Evolutionary conservation across 306 rosid genomes (phyloP), one percentile per base, ranked within the genome.

Genomic region (Mimosa pudica): DNA sequence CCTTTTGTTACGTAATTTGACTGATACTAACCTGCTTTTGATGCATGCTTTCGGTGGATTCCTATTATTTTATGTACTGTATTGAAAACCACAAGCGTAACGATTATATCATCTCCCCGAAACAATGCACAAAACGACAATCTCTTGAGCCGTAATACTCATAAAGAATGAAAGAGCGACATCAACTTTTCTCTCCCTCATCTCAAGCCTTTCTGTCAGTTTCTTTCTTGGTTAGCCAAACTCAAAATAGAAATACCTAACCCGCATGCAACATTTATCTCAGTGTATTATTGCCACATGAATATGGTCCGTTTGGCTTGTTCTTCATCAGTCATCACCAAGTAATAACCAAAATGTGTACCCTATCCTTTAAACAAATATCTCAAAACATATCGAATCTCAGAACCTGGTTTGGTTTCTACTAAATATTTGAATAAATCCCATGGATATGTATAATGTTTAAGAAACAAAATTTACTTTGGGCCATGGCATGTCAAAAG

Each of bases 21-120:
- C 14, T 3, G 24, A 60, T 60, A 20, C 36, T 1, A 24, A 3
- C 14, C 24, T 14, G 13, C 73, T 62, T 79, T 77, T 20, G 57
- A 20, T 41, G 0, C 30, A 71, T 10, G 30, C 84, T 79, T 82
- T 85, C 71, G 66, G 82, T 72, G 65, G 46, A 62, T 46, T 41
- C 5, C 42, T 38, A 38, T 38, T 38, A 2, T 38, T 38, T 38
- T 38, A 24, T 24, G 30, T 24, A 24, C 30, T 24, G 30, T 24
- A 24, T 81, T 82, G 24, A 18, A 57, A 55, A 79, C 49, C 62
- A n/a, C 10, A 48, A 11, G 6, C 60, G 55, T 57, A 32, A 44
- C 20, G 46, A 17, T 24, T 63, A 36, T 67, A 46, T 10, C 51
- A 68, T 76, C 80, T 38, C 18, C 36, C 65, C 32, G 68, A 62